These are phyloP conservation scores for Lolium multiflorum DNA, from an alignment of 176 grass and related monocot genomes.

Conservation along the genomic window DNA sequence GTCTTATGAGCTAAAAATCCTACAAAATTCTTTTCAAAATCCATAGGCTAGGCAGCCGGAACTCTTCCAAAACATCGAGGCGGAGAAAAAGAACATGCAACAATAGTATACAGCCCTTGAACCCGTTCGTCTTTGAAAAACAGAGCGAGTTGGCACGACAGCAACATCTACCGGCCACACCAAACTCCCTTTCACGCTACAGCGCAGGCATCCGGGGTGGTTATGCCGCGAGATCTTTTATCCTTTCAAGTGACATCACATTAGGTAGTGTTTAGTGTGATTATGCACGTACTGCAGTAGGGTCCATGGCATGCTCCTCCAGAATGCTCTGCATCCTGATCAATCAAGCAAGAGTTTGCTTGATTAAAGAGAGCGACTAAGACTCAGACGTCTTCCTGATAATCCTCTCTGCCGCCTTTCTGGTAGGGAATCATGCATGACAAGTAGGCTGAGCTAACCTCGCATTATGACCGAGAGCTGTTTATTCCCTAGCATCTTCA, in stretches of 20 bases:
- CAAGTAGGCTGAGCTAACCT: not conserved
- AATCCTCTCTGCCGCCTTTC: not conserved
- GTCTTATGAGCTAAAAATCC: too few relatives aligned
- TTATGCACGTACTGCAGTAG: not conserved
- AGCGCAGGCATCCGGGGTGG: not conserved
- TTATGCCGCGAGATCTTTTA: not conserved
- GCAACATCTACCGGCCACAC: not conserved
- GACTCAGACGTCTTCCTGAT: not conserved
- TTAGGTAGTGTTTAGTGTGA: constrained; percentile 1
- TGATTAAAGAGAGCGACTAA: not conserved
- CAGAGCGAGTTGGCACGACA: not conserved
- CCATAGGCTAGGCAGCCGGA: not conserved
- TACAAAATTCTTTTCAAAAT: too few relatives aligned
- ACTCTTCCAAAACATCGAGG: not conserved
- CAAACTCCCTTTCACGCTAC: not conserved
- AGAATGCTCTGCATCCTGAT: not conserved
- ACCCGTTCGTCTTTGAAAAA: not conserved
- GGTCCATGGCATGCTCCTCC: not conserved
- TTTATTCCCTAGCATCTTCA: constrained; percentile 42
- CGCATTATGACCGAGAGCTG: not conserved
- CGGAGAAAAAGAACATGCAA: not conserved
- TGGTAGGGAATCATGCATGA: constrained; percentile 4
- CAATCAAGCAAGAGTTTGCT: not conserved
- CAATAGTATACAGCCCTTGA: not conserved
- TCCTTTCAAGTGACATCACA: constrained; percentile 16